Evolutionary conservation across 805 yeast species (phyloP), one percentile per base, ranked within the genome.

Genomic region (Pichia rugopelliculosa): DNA sequence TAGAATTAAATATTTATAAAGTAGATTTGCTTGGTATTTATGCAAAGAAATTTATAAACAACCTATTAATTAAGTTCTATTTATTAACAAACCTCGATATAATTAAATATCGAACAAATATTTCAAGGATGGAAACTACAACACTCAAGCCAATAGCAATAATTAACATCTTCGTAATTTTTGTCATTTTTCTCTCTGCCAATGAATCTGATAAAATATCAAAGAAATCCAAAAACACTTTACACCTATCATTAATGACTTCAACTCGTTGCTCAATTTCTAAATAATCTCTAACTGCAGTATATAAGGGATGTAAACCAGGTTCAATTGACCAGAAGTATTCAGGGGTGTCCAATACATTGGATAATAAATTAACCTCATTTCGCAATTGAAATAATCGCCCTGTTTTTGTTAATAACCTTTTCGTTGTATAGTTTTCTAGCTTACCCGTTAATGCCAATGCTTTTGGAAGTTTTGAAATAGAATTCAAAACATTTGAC

Each of bases 251-350:
- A 58, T 93, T 93, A 42, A 93, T 72, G 6, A 93, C 96, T 59
- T 87, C 90, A 26, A 91, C 96, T 46, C 99, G 71, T 65, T 87
- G 96, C 61, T 91, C 97, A 52, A 93, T 90, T 66, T 93, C 99
- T 48, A 93, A 69, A 59, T 93, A 93, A 54, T 93, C 96, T 49
- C 96, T 70, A 48, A 90, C 82, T 1, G 97, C 97, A 33, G 74
- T 73, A 65, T 93, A 93, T 38, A 93, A 70, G 4, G 98, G 98
- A 62, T 91, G 95, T 54, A 93, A 74, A 36, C 96, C 90, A 6
- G 99, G 99, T 66, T 93, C 99, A 52, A 75, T 76, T 26, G 90
- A 86, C 99, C 99, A 93, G 65, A 93, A 93, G 60, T 87, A 89
- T 52, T 88, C 96, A 0, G 99, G 99, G 0, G 96, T 89, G 59